Base-by-base conservation (phyloP, 805 yeast species). In the Lipomyces sp. region DNA sequence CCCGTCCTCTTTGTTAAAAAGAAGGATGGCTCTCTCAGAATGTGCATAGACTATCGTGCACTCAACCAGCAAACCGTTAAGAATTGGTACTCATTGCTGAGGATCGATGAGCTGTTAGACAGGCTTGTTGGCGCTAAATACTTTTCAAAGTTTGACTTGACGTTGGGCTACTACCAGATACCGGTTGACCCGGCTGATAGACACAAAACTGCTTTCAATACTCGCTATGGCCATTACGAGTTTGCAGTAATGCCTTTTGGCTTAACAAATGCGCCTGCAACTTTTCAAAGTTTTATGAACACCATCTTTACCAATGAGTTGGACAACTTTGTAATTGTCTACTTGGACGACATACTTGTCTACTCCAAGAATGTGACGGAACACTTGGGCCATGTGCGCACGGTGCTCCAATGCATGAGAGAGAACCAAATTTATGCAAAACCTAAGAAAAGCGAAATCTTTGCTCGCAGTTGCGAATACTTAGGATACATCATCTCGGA, bases 191-290 rank as follows among this genome's bases (percentile, higher is more conserved):
- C 36, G 13, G 28, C 24, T 14, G 51, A 47, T 29, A 40, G 35
- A 21, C 19, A 29, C 11, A 59, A 63, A 28, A 63, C 65, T 7
- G 62, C 67, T n/a, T 64, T 65, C 32, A 31, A 19, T 3, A 55
- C 64, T 0, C 50, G 28, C 2, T 10, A 18, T 7, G 69, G 66
- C 7, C 48, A 50, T 4, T 63, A 44, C 45, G 58, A 64, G 38
- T 65, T 55, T 51, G 41, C 28, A 1, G 66, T 61, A 3, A 61
- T 65, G 65, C 68, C 65, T 1, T 63, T 64, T 44, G 68, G 67
- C 1, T 43, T 61, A 38, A 33, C 54, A 8, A 63, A 60, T 45
- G 67, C 65, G 1, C 68, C 68, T 1, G 61, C 63, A 1, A 47
- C 60, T 2, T 65, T 66, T 39, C 67, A 63, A 24, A 14, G 43